phyloP scores from a whole-genome alignment of 1,284 basidiomycete species.

The Anthracocystis walkeri region DNA sequence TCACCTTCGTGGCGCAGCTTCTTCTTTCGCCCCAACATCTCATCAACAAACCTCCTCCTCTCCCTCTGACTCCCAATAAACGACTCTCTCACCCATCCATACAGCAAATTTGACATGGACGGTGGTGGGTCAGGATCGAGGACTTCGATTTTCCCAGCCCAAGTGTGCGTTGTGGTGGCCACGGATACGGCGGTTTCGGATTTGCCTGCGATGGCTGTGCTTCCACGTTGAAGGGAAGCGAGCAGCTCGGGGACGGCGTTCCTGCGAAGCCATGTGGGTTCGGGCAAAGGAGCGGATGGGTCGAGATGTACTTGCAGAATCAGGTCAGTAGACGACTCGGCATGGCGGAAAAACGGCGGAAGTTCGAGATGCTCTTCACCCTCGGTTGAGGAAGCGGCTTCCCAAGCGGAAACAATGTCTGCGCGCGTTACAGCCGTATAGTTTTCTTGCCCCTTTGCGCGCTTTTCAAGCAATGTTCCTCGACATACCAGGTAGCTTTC shows the following conservation, averaged over 20 bases:
- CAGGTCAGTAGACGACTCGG: conserved; percentile 9
- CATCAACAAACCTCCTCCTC: conserved; percentile 86
- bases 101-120: conserved; percentile 87
- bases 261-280: conserved; percentile 94
- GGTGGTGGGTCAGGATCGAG: conserved; percentile 95
- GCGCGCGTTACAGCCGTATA: conserved; percentile 40
- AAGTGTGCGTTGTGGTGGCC: conserved; percentile 71
- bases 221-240: conserved; percentile 82
- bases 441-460: conserved; percentile 40
- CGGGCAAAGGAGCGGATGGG: conserved; percentile 80
- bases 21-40: conserved; percentile 85
- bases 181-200: conserved; percentile 69
- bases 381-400: not conserved
- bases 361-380: conserved; percentile 22
- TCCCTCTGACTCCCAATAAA: conserved; percentile 79
- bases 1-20: no score
- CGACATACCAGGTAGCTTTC: conserved; percentile 73
- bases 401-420: conserved; percentile 43
- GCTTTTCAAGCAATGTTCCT: conserved; percentile 74
- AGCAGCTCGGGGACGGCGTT: conserved; percentile 94
- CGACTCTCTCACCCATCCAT: conserved; percentile 86
- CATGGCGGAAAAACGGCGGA: conserved; percentile 38
- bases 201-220: conserved; percentile 74
- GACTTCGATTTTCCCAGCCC: conserved; percentile 92
- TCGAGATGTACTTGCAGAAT: conserved; percentile 74